Evolutionary conservation across 1,284 basidiomycete genomes (phyloP), one percentile per base, ranked within the genome.

Genomic region (Ustilago loliicola): DNA sequence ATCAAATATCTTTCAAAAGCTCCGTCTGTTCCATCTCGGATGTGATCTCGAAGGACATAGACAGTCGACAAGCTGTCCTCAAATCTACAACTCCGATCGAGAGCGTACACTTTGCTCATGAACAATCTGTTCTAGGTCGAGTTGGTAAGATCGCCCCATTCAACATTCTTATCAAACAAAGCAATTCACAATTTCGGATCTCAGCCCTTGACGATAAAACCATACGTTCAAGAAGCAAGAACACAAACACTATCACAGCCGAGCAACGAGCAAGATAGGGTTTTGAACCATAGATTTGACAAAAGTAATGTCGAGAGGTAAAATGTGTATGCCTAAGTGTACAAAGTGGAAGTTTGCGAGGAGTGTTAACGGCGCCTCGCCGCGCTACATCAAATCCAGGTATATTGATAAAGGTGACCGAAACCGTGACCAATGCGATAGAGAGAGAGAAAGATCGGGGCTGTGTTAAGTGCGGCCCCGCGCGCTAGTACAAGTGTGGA

Each of bases 301-400:
- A 50, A 61, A 15, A 10, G 42, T 11, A 11, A 32, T 29, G 32
- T 23, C 36, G 45, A 30, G 29, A 25, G n/a, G 48, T 8, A 47
- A 27, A 29, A 32, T 5, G 23, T 15, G 23, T 54, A 66, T 51
- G 54, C 47, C 36, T 51, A 57, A 61, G 52, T 47, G 53, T 62
- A 65, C 53, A 68, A 54, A 52, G 27, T n/a, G 25, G 29, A 51
- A 54, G 50, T 36, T 48, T 72, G 72, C 76, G 76, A 76, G 76
- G 69, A 72, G 76, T 79, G 72, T 79, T 79, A 79, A 79, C n/a
- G 61, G 72, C 76, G 72, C 69, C 76, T 65, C 72, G 72, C 74
- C 74, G 69, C 74, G 74, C 74, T 47, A 54, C 51, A 68, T 76
- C 67, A 71, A 76, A 71, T 76, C 67, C 73, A 76, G 69, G 66